These are phyloP conservation scores for Vicia villosa DNA, from an alignment of 306 rosid species.

Conservation along the genomic window DNA sequence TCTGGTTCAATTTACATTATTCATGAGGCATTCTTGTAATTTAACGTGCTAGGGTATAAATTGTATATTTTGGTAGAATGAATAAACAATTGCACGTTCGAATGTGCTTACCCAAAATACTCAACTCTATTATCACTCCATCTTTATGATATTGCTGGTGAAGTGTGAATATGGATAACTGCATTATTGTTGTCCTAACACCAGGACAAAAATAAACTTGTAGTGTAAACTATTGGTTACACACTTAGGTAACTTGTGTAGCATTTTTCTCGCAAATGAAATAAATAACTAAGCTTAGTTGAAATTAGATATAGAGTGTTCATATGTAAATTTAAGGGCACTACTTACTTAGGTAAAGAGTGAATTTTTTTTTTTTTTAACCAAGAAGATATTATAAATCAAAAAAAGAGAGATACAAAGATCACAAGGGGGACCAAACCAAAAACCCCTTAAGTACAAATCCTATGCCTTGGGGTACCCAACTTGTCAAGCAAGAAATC, in stretches of 20 bases:
- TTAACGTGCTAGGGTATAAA: slow-evolving; percentile 2
- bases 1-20: neutral
- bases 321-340: too few relatives aligned
- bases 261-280: slow-evolving; percentile 3
- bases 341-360: too few relatives aligned
- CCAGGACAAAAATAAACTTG: neutral
- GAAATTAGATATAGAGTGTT: neutral
- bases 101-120: slow-evolving; percentile 36
- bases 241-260: neutral
- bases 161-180: slow-evolving; percentile 9
- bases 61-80: slow-evolving; percentile 14
- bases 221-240: neutral
- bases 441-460: too few relatives aligned
- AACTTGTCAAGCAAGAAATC: too few relatives aligned
- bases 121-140: slow-evolving; percentile 11
- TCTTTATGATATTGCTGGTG: slow-evolving; percentile 40
- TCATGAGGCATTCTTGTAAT: neutral
- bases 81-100: slow-evolving; percentile 47
- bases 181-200: slow-evolving; percentile 19
- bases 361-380: too few relatives aligned
- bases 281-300: neutral
- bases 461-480: too few relatives aligned
- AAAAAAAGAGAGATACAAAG: too few relatives aligned
- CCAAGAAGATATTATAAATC: too few relatives aligned
- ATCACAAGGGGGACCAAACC: too few relatives aligned